phyloP scores from a whole-genome alignment of 305 asterid species.

The Petunia hybrid region DNA sequence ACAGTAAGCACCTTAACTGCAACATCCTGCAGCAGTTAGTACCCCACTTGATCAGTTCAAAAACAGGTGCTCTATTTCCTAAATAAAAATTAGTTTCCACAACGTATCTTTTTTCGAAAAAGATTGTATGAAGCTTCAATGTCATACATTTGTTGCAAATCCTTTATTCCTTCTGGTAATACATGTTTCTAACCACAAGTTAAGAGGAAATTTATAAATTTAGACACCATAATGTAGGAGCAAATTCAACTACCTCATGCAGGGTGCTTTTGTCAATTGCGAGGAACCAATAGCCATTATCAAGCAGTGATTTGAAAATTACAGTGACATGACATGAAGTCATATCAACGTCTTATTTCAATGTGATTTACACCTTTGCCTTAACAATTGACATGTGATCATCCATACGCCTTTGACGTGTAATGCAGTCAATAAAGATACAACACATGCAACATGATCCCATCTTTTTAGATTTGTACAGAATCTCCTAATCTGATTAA shows the following conservation, averaged over 20 bases:
- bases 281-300: slow-evolving; percentile 12
- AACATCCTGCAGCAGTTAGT: slow-evolving; percentile 71
- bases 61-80: background rate
- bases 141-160: slow-evolving; percentile 5
- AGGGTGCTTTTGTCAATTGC: background rate
- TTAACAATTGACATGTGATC: background rate
- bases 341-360: background rate
- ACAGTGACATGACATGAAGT: background rate
- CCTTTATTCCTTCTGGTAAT: background rate
- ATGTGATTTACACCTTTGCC: slow-evolving; percentile 24
- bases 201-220: slow-evolving; percentile 6
- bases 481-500: background rate
- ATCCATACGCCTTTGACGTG: background rate
- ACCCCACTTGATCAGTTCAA: slow-evolving; percentile 25
- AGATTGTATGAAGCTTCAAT: background rate
- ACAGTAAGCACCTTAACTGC: slow-evolving; percentile 83
- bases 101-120: slow-evolving; percentile 7
- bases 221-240: slow-evolving; percentile 14
- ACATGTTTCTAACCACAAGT: background rate
- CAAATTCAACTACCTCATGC: slow-evolving; percentile 6
- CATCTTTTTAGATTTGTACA: background rate
- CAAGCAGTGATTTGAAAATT: slow-evolving; percentile 16
- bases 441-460: background rate
- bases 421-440: slow-evolving; percentile 13
- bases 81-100: background rate